Conservation (phyloP, 371 early-diverging fungal species). For the Catenaria anguillulae region DNA sequence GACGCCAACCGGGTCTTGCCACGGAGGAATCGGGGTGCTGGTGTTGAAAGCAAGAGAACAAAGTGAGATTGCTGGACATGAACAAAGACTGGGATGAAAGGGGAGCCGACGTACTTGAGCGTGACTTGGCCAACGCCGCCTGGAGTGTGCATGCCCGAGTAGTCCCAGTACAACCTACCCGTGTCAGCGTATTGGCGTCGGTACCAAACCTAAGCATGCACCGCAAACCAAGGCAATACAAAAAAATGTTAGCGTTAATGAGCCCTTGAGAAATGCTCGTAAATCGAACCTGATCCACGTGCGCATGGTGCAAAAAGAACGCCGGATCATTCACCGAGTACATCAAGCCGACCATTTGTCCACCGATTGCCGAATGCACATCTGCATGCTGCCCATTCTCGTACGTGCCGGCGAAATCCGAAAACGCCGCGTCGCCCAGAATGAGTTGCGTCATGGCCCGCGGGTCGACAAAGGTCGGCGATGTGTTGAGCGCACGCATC, state of each 20-base stretch:
- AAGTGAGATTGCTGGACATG: too few species aligned
- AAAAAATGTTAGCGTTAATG: too few species aligned
- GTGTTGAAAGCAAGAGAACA: too few species aligned
- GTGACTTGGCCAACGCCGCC: background rate
- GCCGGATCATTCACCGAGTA: background rate
- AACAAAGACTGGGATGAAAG: too few species aligned
- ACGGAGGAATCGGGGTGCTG: background rate
- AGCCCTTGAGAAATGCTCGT: too few species aligned
- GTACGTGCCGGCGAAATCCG: background rate
- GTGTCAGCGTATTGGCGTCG: background rate
- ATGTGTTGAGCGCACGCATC: background rate
- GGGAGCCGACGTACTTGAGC: conserved; percentile 2
- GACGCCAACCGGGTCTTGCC: background rate
- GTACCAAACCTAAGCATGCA: background rate
- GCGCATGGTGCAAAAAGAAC: background rate
- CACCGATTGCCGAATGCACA: background rate
- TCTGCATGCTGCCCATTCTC: background rate
- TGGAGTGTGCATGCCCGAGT: background rate
- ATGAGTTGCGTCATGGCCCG: background rate
- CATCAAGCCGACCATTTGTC: background rate
- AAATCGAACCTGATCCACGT: background rate
- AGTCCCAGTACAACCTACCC: background rate
- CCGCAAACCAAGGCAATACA: too few species aligned
- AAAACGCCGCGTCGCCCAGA: background rate
- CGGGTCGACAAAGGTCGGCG: background rate